These are phyloP conservation scores for Wickerhamiella brachini DNA, from an alignment of 805 yeast genomes.

Conservation along the genomic window DNA sequence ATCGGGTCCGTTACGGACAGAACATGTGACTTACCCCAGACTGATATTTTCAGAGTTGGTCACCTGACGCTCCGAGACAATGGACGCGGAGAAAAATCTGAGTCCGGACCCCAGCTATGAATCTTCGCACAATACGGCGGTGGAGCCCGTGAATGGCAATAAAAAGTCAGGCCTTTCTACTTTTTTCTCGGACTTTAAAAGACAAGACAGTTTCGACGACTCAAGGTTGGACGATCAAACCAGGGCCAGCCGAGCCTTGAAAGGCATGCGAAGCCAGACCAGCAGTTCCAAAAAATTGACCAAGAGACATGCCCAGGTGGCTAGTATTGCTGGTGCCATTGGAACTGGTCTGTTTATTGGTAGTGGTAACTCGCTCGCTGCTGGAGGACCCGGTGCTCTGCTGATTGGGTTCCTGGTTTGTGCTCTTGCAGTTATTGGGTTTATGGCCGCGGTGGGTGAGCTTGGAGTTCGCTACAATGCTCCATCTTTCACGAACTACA, in stretches of 20 bases:
- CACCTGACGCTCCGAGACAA: background rate
- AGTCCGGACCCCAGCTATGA: background rate
- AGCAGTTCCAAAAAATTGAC: background rate
- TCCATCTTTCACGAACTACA: constrained; percentile 16
- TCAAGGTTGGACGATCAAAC: background rate
- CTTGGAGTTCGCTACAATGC: constrained; percentile 47
- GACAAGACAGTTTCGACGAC: background rate
- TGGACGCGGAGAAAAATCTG: background rate
- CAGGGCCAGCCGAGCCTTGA: background rate
- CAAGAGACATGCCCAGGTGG: background rate
- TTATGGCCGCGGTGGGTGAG: constrained; percentile 52
- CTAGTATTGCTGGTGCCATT: constrained; percentile 21
- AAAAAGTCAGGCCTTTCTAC: background rate
- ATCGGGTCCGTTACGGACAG: too few relatives aligned
- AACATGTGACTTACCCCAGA: background rate
- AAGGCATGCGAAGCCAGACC: background rate
- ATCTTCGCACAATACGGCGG: background rate
- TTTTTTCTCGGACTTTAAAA: background rate
- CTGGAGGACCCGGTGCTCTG: constrained; percentile 52
- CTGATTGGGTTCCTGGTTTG: constrained; percentile 46
- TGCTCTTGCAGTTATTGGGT: constrained; percentile 48
- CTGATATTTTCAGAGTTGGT: background rate
- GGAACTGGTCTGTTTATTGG: constrained; percentile 66
- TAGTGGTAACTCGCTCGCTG: constrained; percentile 38
- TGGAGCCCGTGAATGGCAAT: background rate